phyloP scores from a whole-genome alignment of 345 rosid species.

The Eucalyptus globulus region DNA sequence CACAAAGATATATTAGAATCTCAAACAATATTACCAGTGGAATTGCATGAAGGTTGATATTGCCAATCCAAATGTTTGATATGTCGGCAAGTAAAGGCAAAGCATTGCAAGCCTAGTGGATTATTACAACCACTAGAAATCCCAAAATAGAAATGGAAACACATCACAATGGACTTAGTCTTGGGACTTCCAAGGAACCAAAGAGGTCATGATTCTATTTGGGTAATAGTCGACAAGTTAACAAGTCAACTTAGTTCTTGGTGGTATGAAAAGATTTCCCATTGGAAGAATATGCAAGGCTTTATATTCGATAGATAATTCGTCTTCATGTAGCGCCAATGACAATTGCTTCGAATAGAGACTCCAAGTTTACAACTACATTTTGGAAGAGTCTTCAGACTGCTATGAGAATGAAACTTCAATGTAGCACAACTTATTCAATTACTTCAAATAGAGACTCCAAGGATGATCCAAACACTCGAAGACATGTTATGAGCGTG shows the following conservation, averaged over 20 bases:
- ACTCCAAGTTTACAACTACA: too few species aligned
- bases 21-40: accelerated
- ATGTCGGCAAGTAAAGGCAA: accelerated
- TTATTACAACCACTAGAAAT: too few species aligned
- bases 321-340: accelerated
- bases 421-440: accelerated
- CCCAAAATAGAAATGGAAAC: accelerated
- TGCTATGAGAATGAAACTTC: too few species aligned
- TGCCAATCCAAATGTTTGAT: accelerated
- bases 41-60: accelerated
- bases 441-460: too few species aligned
- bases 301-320: accelerated
- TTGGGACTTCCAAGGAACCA: accelerated
- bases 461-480: too few species aligned
- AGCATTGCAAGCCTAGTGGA: accelerated
- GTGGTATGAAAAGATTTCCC: too few species aligned
- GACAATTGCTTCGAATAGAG: accelerated
- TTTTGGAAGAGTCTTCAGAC: too few species aligned
- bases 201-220: too few species aligned
- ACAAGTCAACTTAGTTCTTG: too few species aligned
- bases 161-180: too few species aligned
- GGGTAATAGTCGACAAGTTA: too few species aligned
- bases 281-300: too few species aligned
- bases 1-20: accelerated
- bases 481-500: accelerated